Evolutionary conservation across 2,329 filamentous ascomycete species (phyloP), one percentile per base, ranked within the genome.

Genomic region (Exophiala viscosa): DNA sequence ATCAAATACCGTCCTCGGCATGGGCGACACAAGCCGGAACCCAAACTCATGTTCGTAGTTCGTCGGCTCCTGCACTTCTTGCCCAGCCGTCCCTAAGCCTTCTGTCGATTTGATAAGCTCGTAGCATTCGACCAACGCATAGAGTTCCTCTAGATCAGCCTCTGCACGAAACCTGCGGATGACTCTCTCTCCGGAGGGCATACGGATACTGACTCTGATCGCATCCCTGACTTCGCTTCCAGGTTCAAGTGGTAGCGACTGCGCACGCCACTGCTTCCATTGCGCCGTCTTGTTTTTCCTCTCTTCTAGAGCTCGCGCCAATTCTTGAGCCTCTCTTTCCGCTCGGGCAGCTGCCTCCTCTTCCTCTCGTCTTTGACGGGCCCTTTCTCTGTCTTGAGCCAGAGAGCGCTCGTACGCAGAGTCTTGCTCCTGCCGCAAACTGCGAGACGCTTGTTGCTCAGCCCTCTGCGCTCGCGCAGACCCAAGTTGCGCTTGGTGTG

Each of bases 71-170:
- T 71, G 65, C 1, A 69, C 67, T 15, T 68, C 70, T 31, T 73
- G 67, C 13, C 70, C 68, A 3, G 61, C 64, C 54, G 54, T 50
- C 62, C 44, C 46, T 58, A 33, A 60, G 59, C 28, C 44, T 59
- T 11, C 47, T 54, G 11, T 69, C 1, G 71, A 70, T 33, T 79
- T 70, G 2, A 90, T 62, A 5, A 86, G 62, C 47, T 89, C 84
- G 67, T 90, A 86, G 71, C 92, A 97, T 66, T 99, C 93, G 2
- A 97, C 90, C 71, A 95, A 96, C 0, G 92, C 93, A 69, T 97
- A 97, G 5, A 99, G 73, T 64, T 96, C 90, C 67, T 97, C 92
- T 34, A 97, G 75, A 2, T 80, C 77, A 0, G 87, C 82, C n/a
- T 82, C 76, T 1, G 79, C 75, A 0, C 76, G 69, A 67, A 99